Evolutionary conservation across 2,329 filamentous ascomycete species (phyloP), one percentile per base, ranked within the genome.

Genomic region (Aspergillus melleus): DNA sequence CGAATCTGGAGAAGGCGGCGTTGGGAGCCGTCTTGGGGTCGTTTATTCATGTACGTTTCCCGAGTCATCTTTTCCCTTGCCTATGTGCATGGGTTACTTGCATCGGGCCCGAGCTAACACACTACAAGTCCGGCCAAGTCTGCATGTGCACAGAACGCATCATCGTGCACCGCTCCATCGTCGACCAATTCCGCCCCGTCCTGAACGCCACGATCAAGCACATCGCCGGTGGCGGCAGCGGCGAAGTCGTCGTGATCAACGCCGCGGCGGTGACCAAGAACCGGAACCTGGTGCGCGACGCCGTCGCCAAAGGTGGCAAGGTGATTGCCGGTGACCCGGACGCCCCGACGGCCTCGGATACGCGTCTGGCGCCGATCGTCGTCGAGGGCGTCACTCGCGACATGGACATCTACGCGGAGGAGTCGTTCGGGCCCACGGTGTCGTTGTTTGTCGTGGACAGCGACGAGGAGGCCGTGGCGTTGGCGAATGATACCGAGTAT

Each of bases 351-450:
- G 32, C 32, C 32, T 36, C 32, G 32, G 32, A 36, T 14, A 36
- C 32, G 32, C 32, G 32, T 14, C n/a, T 47, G 44, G n/a, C 44
- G 44, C 44, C 44, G 2, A 47, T 47, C 22, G 44, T 47, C 12
- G n/a, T 47, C 44, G 44, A 24, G n/a, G 22, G 22, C 44, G 44
- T 47, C 12, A 24, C n/a, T 1, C 44, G 22, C 8, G 22, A 19
- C 9, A 47, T 47, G 44, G n/a, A 19, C n/a, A 19, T 47, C 4
- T 47, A 47, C 22, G n/a, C n/a, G 8, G 22, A 82, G 1, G 90
- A 93, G 75, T 87, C 84, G 1, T 93, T 93, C 66, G 90, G 89
- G 0, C 90, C 90, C 0, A 84, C 83, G 0, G 87, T 91, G 0
- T 84, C 84, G 6, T 67, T 93, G 14, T 83, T 88, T n/a, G 77